phyloP scores from a whole-genome alignment of 768 basidiomycete species.

The Rhizopogon rudus region DNA sequence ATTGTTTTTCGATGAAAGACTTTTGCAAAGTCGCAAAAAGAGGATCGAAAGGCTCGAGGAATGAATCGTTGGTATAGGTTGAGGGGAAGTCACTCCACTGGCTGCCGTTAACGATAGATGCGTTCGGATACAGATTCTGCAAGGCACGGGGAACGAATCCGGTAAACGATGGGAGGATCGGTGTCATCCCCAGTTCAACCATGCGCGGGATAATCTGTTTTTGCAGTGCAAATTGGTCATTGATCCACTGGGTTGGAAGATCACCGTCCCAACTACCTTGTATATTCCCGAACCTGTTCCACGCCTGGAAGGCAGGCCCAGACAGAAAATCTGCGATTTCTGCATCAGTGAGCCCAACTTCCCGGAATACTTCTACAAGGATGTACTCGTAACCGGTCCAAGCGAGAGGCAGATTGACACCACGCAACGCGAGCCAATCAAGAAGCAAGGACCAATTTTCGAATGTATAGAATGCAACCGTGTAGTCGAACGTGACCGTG shows the following conservation, averaged over 20 bases:
- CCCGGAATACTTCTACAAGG: constrained; percentile 32
- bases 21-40: constrained; percentile 32
- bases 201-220: constrained; percentile 33
- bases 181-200: constrained; percentile 38
- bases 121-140: constrained; percentile 25
- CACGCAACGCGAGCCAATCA: constrained; percentile 37
- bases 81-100: constrained; percentile 32
- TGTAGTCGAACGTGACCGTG: constrained; percentile 39
- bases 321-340: constrained; percentile 33
- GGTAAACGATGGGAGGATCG: constrained; percentile 36
- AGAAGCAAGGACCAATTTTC: constrained; percentile 34
- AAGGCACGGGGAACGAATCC: constrained; percentile 36
- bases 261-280: constrained; percentile 35
- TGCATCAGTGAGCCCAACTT: constrained; percentile 29
- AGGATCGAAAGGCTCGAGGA: constrained; percentile 36
- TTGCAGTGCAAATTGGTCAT: constrained; percentile 32
- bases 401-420: constrained; percentile 37
- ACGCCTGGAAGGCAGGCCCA: constrained; percentile 35
- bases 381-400: constrained; percentile 37
- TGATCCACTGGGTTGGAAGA: constrained; percentile 32
- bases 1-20: constrained; percentile 35
- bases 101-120: constrained; percentile 29
- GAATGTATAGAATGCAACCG: constrained; percentile 35
- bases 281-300: constrained; percentile 41
- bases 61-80: constrained; percentile 30